These are phyloP conservation scores for Plantago ovata DNA, from an alignment of 257 asterid genomes.

Conservation along the genomic window DNA sequence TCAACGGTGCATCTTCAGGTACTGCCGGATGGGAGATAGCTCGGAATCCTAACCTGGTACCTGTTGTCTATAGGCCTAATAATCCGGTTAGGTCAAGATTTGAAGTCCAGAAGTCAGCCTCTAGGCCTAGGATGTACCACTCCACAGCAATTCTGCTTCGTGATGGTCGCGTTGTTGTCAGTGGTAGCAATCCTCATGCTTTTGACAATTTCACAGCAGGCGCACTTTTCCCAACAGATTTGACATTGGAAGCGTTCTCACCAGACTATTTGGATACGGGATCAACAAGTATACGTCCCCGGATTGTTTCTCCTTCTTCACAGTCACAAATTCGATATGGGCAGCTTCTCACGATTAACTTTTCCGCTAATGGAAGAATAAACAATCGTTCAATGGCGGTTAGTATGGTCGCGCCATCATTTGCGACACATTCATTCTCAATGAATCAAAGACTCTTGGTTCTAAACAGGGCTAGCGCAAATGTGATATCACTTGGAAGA, in stretches of 20 bases:
- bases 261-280: conserved; percentile 33
- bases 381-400: conserved; percentile 22
- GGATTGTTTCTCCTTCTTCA: conserved; percentile 28
- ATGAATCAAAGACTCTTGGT: conserved; percentile 51
- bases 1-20: conserved; percentile 50
- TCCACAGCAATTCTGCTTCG: conserved; percentile 40
- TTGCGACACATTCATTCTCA: conserved; percentile 44
- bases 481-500: conserved; percentile 10
- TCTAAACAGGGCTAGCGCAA: conserved; percentile 16
- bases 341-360: neutral
- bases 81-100: conserved; percentile 29
- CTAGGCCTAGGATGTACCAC: conserved; percentile 49
- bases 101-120: conserved; percentile 28
- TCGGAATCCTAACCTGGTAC: conserved; percentile 30
- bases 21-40: conserved; percentile 53
- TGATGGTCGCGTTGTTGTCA: conserved; percentile 50
- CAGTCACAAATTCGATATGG: conserved; percentile 23
- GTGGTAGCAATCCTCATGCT: conserved; percentile 49
- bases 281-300: conserved; percentile 25
- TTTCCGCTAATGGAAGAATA: conserved; percentile 18
- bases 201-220: conserved; percentile 28
- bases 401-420: conserved; percentile 46
- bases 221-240: conserved; percentile 38
- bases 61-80: conserved; percentile 31
- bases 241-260: conserved; percentile 44